These are phyloP conservation scores for Tricholoma terreum DNA, from an alignment of 768 basidiomycete genomes.

Conservation along the genomic window DNA sequence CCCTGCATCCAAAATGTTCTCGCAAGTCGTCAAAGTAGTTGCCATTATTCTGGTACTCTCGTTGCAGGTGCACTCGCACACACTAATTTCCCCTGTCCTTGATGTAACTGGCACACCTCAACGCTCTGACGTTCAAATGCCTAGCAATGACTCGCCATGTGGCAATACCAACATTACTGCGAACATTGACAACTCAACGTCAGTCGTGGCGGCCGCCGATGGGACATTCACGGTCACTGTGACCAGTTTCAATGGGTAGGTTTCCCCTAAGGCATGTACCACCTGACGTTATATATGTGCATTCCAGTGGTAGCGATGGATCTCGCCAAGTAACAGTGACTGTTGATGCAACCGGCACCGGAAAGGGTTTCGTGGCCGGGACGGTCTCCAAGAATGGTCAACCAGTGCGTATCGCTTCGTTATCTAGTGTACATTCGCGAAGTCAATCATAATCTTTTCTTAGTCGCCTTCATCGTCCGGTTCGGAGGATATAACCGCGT, in stretches of 20 bases:
- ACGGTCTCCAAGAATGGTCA: slow-evolving; percentile 46
- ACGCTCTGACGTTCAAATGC: slow-evolving; percentile 28
- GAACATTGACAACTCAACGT: slow-evolving; percentile 36
- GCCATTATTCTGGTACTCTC: slow-evolving; percentile 8
- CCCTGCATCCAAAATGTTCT: slow-evolving; percentile 12
- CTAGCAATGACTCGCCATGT: slow-evolving; percentile 30
- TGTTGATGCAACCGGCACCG: slow-evolving; percentile 45
- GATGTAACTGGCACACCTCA: slow-evolving; percentile 29
- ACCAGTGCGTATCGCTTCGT: slow-evolving; percentile 30
- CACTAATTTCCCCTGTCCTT: slow-evolving; percentile 41
- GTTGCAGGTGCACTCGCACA: slow-evolving; percentile 18
- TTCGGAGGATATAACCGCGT: slow-evolving; percentile 39
- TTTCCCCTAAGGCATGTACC: not conserved
- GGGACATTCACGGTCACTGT: slow-evolving; percentile 40
- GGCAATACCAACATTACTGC: slow-evolving; percentile 41
- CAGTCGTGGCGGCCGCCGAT: slow-evolving; percentile 35
- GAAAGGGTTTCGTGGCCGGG: slow-evolving; percentile 33
- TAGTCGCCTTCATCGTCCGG: slow-evolving; percentile 38
- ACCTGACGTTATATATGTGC: not conserved
- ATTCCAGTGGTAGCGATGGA: slow-evolving; percentile 41
- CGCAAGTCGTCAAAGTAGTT: slow-evolving; percentile 7
- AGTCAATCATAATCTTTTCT: not conserved
- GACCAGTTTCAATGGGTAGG: slow-evolving; percentile 47
- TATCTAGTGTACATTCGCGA: not conserved
- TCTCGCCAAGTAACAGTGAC: slow-evolving; percentile 44